These are phyloP conservation scores for Nakazawaea peltata DNA, from an alignment of 805 yeast genomes.

Conservation along the genomic window DNA sequence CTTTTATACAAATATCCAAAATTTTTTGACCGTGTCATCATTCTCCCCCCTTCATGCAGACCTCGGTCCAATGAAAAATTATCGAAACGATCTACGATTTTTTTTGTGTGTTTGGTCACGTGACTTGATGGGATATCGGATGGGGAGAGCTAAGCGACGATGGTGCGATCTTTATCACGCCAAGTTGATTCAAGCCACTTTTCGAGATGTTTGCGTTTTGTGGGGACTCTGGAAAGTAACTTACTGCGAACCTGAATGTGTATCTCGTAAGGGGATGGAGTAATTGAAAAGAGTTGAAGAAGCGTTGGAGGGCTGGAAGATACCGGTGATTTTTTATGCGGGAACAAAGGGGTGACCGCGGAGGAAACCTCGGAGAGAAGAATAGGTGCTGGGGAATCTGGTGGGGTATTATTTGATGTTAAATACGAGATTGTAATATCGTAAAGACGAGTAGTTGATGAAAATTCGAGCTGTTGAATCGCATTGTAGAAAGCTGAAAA, in stretches of 20 bases:
- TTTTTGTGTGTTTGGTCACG: slow-evolving; percentile 5
- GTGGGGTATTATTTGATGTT: too few species aligned
- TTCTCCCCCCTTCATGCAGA: too few species aligned
- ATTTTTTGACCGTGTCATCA: too few species aligned
- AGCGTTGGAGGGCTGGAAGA: slow-evolving; percentile 20
- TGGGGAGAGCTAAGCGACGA: slow-evolving; percentile 12
- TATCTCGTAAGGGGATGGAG: slow-evolving; percentile 23
- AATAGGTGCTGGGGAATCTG: too few species aligned
- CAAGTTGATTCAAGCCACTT: slow-evolving; percentile 73
- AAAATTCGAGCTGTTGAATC: slow-evolving; percentile 30
- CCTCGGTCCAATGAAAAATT: too few species aligned
- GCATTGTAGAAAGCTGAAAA: slow-evolving; percentile 50
- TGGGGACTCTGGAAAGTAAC: slow-evolving; percentile 38
- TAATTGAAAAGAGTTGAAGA: slow-evolving; percentile 27
- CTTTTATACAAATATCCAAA: too few species aligned
- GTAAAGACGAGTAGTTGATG: slow-evolving; percentile 37
- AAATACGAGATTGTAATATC: slow-evolving; percentile 48
- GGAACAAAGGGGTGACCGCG: not conserved
- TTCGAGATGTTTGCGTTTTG: slow-evolving; percentile 48
- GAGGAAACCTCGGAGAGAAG: not conserved
- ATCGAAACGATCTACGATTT: too few species aligned
- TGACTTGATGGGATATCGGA: too few species aligned
- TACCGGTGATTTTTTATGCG: not conserved
- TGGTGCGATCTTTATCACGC: slow-evolving; percentile 53
- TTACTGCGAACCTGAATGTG: slow-evolving; percentile 41